phyloP scores from a whole-genome alignment of 768 basidiomycete species.

The Suillus cothurnatus region DNA sequence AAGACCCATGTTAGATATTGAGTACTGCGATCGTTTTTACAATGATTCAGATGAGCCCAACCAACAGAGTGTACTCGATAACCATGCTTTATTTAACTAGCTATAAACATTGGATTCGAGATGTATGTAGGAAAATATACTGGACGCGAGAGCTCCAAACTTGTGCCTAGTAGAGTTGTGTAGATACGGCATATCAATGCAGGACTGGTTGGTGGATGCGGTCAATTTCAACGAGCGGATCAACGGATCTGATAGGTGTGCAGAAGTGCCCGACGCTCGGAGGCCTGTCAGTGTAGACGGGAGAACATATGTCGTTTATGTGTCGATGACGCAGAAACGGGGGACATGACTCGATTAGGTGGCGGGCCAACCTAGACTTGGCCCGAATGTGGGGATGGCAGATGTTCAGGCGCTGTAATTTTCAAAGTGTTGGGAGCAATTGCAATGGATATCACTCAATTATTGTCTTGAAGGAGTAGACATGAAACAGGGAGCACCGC shows the following conservation, averaged over 20 bases:
- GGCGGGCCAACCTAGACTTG: too few species aligned
- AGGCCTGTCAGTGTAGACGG: too few species aligned
- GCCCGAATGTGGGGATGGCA: too few species aligned
- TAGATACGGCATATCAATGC: not conserved
- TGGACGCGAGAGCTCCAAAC: constrained; percentile 1
- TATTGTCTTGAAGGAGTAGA: too few species aligned
- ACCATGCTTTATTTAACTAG: not conserved
- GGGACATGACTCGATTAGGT: too few species aligned
- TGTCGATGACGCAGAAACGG: too few species aligned
- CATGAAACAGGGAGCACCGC: too few species aligned
- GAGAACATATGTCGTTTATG: too few species aligned
- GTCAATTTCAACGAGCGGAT: constrained; percentile 4
- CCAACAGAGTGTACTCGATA: not conserved
- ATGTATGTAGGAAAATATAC: constrained; percentile 1
- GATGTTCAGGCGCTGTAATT: too few species aligned
- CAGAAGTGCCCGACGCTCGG: too few species aligned
- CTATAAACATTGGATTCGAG: not conserved
- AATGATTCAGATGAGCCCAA: not conserved
- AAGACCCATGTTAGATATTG: not conserved
- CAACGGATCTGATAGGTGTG: not conserved
- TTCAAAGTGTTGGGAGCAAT: too few species aligned
- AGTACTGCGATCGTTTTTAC: not conserved
- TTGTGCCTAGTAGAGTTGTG: not conserved
- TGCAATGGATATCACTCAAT: too few species aligned
- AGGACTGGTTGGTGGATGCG: constrained; percentile 1